Base-by-base conservation (phyloP, 257 asterid genomes). In the Solanum dulcamara region DNA sequence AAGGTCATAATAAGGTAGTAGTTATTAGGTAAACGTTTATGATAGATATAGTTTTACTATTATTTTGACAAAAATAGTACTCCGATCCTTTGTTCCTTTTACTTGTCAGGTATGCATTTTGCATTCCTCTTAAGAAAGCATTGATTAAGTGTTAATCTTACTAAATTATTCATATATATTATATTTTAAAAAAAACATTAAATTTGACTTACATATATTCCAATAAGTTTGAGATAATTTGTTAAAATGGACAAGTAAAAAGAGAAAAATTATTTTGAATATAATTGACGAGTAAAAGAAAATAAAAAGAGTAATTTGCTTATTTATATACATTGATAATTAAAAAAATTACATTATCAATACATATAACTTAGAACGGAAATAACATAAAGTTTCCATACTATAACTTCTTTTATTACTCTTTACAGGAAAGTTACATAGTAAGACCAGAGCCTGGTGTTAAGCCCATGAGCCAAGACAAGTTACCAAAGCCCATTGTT, bases 391-490 rank as follows among this genome's bases (percentile, higher is more conserved):
- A n/a, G n/a, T n/a, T n/a, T n/a, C n/a, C n/a, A n/a, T n/a, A 35
- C 64, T 14, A n/a, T n/a, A n/a, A n/a, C 6, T 10, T 71, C 9
- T 46, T 3, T 50, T 46, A 17, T 46, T 4, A 46, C 42, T 3
- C 38, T 77, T 51, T 81, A 72, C 91, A 93, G 98, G 98, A 92
- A 81, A 80, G 94, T 60, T 94, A 92, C 86, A 35, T 90, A 18
- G 97, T 94, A 40, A 90, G 85, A 3, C 42, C 77, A 55, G 80
- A 66, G 37, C 88, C 87, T 17, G 84, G 33, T 22, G 87, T 90
- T 13, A 81, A 83, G 70, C 92, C 96, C 14, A 88, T 93, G 85
- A 86, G 92, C 90, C 89, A 50, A 0, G 95, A 92, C 72, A 90
- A 87, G 86, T 80, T 94, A 81, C 89, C 90, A 7, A 94, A 92